Evolutionary conservation across 148 eudicot genomes (phyloP).

Genomic region (Silene conica): DNA sequence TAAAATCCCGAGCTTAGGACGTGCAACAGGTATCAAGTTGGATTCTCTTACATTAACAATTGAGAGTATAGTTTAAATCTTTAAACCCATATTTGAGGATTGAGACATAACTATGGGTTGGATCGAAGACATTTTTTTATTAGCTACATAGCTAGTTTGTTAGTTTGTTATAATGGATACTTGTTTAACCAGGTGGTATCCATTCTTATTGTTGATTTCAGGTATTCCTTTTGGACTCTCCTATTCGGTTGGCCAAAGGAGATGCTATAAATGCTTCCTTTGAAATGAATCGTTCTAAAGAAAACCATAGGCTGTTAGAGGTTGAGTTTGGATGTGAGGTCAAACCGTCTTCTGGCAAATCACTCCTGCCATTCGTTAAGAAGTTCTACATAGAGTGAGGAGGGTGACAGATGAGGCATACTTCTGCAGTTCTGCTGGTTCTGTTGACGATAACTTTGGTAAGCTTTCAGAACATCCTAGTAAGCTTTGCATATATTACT

Average conservation of each 20-base stretch:
- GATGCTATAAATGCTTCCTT: slow-evolving; percentile 50
- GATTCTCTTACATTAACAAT: too few species aligned
- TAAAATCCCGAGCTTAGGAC: too few species aligned
- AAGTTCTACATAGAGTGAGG: slow-evolving; percentile 78
- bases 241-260: slow-evolving; percentile 36
- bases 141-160: not conserved
- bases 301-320: slow-evolving; percentile 81
- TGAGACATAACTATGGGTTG: not conserved
- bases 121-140: not conserved
- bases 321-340: slow-evolving; percentile 65
- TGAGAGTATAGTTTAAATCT: not conserved
- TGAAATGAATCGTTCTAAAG: slow-evolving; percentile 69
- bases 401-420: slow-evolving; percentile 17
- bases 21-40: too few species aligned
- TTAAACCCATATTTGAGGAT: not conserved
- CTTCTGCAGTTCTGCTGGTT: slow-evolving; percentile 5
- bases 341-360: slow-evolving; percentile 45
- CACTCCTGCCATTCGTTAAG: slow-evolving; percentile 42
- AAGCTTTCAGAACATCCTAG: slow-evolving; percentile 3
- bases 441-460: slow-evolving; percentile 13
- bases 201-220: slow-evolving; percentile 18
- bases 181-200: not conserved
- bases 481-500: not conserved
- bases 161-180: slow-evolving; percentile 5
- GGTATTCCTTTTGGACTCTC: slow-evolving; percentile 77